Evolutionary conservation across 2,329 filamentous ascomycete genomes (phyloP), one percentile per base, ranked within the genome.

Genomic region (Pestalotiopsis sp.): DNA sequence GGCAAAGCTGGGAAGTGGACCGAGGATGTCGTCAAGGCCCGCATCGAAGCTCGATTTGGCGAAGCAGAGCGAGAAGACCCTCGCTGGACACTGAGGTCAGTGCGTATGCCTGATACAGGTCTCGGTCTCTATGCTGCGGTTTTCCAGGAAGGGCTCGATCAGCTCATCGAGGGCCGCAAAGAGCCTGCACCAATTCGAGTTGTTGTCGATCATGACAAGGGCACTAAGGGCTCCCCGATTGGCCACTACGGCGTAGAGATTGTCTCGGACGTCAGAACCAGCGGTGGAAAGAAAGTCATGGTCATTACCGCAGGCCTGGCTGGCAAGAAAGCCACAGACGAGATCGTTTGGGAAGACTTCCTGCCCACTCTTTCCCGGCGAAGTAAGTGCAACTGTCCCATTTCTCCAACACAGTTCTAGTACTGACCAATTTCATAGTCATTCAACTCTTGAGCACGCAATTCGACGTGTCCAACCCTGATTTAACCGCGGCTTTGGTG

Each of bases 1-100:
- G 91, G 90, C 31, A 95, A 91, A 78, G 93, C 92, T 1, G 83
- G 85, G 20, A 93, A 91, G 70, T 91, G 93, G 80, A 90, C 90
- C 36, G 95, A 98, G 80, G 96, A 98, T 72, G 86, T 98, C 13
- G 89, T 91, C 62, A 97, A 95, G 81, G 94, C 95, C 9, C 90
- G 91, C 72, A 90, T 98, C 14, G 95, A 98, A 80, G 92, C 91
- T 5, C 89, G 95, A 12, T 97, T 97, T 75, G 83, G 92, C 0
- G 94, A 97, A 77, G 79, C 84, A n/a, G 93, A 97, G 81, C 89
- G 95, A 69, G 94, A 97, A 78, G 89, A 91, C 69, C 86, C 90
- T 17, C 90, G 88, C 73, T 98, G 94, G 94, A 92, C 92, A 39
- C 87, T 97, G 39, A 89, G 94, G 49, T 92, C 90, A 23, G 87